Conservation (phyloP, 129 eudicot species). For the Rutidosis leptorrhynchoides region DNA sequence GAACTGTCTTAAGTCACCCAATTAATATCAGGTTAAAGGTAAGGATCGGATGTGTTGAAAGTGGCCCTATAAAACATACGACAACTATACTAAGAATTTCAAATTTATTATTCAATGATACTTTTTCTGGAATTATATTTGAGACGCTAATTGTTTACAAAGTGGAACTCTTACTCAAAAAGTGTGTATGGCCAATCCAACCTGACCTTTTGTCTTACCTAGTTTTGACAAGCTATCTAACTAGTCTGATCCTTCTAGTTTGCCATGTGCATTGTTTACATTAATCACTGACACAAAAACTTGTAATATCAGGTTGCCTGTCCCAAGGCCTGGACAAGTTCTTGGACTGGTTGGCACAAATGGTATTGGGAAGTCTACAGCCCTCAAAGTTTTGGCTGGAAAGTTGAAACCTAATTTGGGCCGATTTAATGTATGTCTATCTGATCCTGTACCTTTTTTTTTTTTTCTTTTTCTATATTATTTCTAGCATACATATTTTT, state of each 20-base stretch:
- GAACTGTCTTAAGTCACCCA: constrained; percentile 29
- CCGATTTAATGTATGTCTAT: constrained; percentile 53
- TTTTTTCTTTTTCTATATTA: neutral
- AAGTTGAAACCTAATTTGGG: constrained; percentile 88
- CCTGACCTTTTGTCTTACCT: neutral
- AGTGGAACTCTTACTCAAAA: neutral
- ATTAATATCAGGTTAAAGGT: too few species aligned
- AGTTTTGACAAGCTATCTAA: neutral
- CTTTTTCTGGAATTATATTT: neutral
- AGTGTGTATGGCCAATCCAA: neutral
- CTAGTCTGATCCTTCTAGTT: neutral
- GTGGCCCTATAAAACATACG: neutral
- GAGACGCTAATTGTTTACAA: neutral
- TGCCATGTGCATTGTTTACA: constrained; percentile 3
- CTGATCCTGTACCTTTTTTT: neutral
- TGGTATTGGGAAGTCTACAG: constrained; percentile 82
- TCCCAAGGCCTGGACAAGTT: constrained; percentile 92
- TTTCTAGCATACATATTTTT: constrained; percentile 1
- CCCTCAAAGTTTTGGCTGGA: constrained; percentile 82
- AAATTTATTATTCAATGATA: too few species aligned
- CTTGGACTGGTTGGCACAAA: constrained; percentile 95
- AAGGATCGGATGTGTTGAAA: neutral
- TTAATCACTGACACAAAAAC: constrained; percentile 11
- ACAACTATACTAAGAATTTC: neutral
- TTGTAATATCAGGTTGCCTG: constrained; percentile 67